These are phyloP conservation scores for Mallotus nudiflorus DNA, from an alignment of 345 rosid genomes.

Conservation along the genomic window DNA sequence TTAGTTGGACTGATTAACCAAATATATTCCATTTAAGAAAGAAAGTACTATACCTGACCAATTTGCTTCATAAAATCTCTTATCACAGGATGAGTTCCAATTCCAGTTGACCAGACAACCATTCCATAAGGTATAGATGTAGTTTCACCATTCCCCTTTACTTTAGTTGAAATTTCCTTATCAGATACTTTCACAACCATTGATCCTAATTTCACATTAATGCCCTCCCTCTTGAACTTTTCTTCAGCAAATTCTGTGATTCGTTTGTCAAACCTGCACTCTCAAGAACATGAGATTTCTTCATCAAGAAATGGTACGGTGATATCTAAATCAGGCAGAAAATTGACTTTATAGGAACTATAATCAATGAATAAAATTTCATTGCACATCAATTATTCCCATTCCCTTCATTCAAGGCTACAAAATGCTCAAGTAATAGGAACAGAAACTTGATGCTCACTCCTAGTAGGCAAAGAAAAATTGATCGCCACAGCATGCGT, in stretches of 20 bases:
- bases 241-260: conserved; percentile 90
- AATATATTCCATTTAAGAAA: neutral
- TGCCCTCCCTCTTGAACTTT: conserved; percentile 89
- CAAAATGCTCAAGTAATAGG: neutral
- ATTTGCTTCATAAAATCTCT: conserved; percentile 89
- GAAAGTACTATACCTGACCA: conserved; percentile 68
- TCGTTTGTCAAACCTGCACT: conserved; percentile 95
- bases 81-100: conserved; percentile 79
- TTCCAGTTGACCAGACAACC: conserved; percentile 99
- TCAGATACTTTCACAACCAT: conserved; percentile 84
- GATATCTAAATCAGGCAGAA: neutral
- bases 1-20: neutral
- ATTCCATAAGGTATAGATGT: conserved; percentile 80
- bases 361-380: no score
- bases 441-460: neutral
- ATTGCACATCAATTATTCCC: neutral
- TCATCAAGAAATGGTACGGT: neutral
- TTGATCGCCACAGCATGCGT: neutral
- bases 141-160: conserved; percentile 54
- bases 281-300: conserved; percentile 7
- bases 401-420: neutral
- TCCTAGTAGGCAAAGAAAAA: neutral
- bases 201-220: conserved; percentile 85
- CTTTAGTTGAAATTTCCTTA: conserved; percentile 80
- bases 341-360: neutral